Base-by-base conservation (phyloP, 2,329 filamentous ascomycete species). In the Fusarium liriodendri region DNA sequence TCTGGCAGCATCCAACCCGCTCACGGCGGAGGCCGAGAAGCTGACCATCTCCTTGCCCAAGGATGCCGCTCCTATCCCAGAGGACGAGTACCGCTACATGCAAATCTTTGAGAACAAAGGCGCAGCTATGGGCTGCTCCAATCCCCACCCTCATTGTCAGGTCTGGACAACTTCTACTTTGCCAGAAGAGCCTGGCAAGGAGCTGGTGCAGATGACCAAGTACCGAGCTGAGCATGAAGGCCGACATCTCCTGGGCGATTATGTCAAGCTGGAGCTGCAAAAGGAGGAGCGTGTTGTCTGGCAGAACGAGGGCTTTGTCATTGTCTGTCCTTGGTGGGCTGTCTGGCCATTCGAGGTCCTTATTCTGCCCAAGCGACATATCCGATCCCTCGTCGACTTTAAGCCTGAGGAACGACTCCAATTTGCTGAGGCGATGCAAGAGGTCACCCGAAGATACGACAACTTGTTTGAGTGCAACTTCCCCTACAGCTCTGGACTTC, bases 81-180 rank as follows among this genome's bases (percentile, higher is more conserved):
- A 88, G 61, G 89, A 93, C 62, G 94, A 97, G 83, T 95, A 97
- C 78, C 91, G 93, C 63, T 98, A 97, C 85, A 98, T 99, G 95
- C 97, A 99, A 82, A 98, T 99, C 74, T 99, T 99, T 73, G 97
- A 99, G 85, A 99, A 99, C 87, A 99, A 99, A 85, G 97, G 97
- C 61, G 91, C 94, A 1, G 95, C 96, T 13, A 99, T 99, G 97
- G 97, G 97, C 61, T 99, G 97, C 86, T 98, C 96, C 2, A 99
- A 99, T 82, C 97, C 97, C 1, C 97, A 99, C 82, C 97, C 97
- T 1, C 97, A 99, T 84, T 96, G 97, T 68, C 97, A 99, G 83
- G 89, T 98, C 72, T 99, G 97, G 97, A 97, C 95, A 3, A 97
- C 95, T 0, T 98, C 94, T 25, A 93, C 92, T 8, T 85, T 98